phyloP scores from a whole-genome alignment of 495 filamentous ascomycete genomes.

The Niebla homalea region DNA sequence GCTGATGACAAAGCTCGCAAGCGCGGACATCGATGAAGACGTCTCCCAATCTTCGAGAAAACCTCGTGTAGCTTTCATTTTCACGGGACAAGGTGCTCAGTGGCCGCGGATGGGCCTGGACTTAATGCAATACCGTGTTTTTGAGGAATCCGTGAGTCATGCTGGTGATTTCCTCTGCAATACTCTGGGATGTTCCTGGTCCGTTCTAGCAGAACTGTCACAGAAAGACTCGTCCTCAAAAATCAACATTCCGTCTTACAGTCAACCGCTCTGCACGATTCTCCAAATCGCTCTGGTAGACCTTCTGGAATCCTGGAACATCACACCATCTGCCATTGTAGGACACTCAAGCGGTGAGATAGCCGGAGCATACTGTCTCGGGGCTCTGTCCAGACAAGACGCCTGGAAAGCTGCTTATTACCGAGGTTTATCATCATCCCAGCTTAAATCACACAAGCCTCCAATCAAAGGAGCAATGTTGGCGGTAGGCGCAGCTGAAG shows the following conservation, averaged over 20 bases:
- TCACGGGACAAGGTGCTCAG: conserved; percentile 58
- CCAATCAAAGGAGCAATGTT: conserved; percentile 23
- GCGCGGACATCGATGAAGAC: neutral
- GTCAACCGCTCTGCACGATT: conserved; percentile 29
- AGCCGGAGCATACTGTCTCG: conserved; percentile 23
- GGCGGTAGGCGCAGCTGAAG: conserved; percentile 17
- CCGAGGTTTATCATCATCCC: conserved; percentile 17
- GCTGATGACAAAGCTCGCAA: neutral
- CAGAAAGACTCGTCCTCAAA: conserved; percentile 4
- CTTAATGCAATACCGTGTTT: conserved; percentile 21
- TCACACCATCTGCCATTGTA: conserved; percentile 20
- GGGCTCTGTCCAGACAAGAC: conserved; percentile 15
- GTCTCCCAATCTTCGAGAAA: conserved; percentile 1
- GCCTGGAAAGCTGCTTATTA: conserved; percentile 20
- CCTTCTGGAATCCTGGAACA: conserved; percentile 20
- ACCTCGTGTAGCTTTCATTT: conserved; percentile 16
- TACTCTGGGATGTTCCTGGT: conserved; percentile 14
- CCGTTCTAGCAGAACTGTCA: conserved; percentile 14
- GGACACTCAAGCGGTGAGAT: conserved; percentile 36
- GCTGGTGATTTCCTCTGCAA: conserved; percentile 12
- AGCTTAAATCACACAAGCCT: conserved; percentile 3
- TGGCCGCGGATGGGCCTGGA: conserved; percentile 47
- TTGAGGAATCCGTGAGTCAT: conserved; percentile 19
- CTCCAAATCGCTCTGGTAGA: conserved; percentile 33
- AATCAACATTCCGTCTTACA: conserved; percentile 19